Conservation (phyloP, 352 stramenopile species). For the Pythium dissimile region DNA sequence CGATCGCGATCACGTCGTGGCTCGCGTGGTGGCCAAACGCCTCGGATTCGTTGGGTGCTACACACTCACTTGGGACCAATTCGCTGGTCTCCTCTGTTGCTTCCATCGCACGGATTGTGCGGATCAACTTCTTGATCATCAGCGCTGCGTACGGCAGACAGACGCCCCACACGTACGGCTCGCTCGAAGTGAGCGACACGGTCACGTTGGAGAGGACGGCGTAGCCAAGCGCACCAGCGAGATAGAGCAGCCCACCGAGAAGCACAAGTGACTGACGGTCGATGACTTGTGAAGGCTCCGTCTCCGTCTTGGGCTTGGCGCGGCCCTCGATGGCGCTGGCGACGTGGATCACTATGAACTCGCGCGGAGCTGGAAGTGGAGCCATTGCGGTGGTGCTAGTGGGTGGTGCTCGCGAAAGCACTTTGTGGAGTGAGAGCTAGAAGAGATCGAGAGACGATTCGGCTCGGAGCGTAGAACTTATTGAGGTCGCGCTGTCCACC, state of each 20-base stretch:
- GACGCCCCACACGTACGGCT: slow-evolving; percentile 6
- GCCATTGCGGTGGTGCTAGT: neutral
- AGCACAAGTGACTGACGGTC: neutral
- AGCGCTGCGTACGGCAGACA: slow-evolving; percentile 13
- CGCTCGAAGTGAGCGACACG: neutral
- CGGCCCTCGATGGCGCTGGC: neutral
- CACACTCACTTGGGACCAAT: slow-evolving; percentile 6
- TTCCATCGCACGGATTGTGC: slow-evolving; percentile 8
- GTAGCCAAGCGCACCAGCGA: slow-evolving; percentile 16
- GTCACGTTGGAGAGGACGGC: slow-evolving; percentile 7
- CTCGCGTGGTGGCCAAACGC: slow-evolving; percentile 4
- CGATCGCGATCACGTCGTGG: slow-evolving; percentile 11
- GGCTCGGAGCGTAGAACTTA: no score
- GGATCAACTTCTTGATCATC: slow-evolving; percentile 14
- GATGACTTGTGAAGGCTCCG: neutral
- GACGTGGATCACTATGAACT: neutral
- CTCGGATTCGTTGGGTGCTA: no score
- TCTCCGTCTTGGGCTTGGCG: neutral
- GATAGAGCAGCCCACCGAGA: neutral
- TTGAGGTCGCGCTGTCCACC: no score
- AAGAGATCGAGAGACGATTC: no score
- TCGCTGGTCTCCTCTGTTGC: neutral
- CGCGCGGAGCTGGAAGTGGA: neutral
- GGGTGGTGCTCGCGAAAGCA: neutral
- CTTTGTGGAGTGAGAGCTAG: neutral